Evolutionary conservation across 2,329 filamentous ascomycete genomes (phyloP), one percentile per base, ranked within the genome.

Genomic region (Colletotrichum echinochloae): DNA sequence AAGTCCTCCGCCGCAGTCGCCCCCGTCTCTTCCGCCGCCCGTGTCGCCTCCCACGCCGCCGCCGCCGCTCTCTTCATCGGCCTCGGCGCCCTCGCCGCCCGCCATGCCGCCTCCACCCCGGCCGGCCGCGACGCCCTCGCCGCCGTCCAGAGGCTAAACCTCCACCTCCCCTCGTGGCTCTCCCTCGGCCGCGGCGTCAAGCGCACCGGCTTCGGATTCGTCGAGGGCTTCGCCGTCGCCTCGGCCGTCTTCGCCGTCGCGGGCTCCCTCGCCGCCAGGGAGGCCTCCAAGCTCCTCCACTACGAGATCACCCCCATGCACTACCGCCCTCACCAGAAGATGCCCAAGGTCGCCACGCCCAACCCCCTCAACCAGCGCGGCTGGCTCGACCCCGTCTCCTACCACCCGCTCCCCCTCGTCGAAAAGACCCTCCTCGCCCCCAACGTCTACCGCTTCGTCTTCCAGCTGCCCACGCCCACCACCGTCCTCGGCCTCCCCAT

Each of bases 401-500:
- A 84, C 74, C 82, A 84, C 63, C 76, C 77, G 5, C 80, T 89
- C 18, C 83, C 84, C 0, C 78, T 89, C 1, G 73, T 75, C 6
- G 74, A 77, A 37, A 85, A 84, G 72, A 76, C 76, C 8, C 68
- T 79, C 8, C 66, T 86, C 16, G 78, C 83, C 1, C 83, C 83
- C 5, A 80, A 82, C 56, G 82, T 84, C 6, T 87, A 83, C 75
- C 81, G 81, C 28, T 80, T 87, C 14, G 77, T 80, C 7, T 88
- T 89, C 48, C 77, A 80, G 33, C 80, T 89, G 2, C 87, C 87
- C 0, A 79, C 78, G 0, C 73, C 77, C 0, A 74, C 76, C 11
- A 81, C 82, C 2, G 79, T 87, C 0, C 81, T 89, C 2, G 87
- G 87, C 2, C 80, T 90, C 11, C 88, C 88, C 0, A 86, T 84